Conservation (phyloP, 2,329 filamentous ascomycete genomes). For the Colletotrichum sp. region DNA sequence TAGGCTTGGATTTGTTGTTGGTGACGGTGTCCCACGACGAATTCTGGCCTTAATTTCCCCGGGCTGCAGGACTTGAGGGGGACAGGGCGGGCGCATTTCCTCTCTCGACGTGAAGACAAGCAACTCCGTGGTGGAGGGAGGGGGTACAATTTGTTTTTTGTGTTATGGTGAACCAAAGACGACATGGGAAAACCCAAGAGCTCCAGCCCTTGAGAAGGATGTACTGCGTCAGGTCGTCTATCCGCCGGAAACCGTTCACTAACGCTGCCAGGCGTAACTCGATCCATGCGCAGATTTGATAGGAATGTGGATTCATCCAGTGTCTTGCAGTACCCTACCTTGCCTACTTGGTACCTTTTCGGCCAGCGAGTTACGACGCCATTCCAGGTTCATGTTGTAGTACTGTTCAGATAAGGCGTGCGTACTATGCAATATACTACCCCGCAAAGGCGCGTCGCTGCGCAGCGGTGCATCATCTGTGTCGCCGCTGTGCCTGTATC, state of each 20-base stretch:
- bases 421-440: not conserved
- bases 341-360: not conserved
- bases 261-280: not conserved
- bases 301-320: not conserved
- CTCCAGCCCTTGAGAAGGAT: not conserved
- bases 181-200: not conserved
- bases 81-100: not conserved
- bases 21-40: not conserved
- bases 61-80: not conserved
- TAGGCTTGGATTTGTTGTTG: slow-evolving; percentile 6
- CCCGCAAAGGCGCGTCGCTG: not conserved
- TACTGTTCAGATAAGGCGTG: not conserved
- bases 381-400: not conserved
- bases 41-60: not conserved
- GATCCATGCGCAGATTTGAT: not conserved
- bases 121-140: not conserved
- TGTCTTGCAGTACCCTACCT: not conserved
- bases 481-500: not conserved
- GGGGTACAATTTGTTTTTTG: not conserved
- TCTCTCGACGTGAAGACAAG: not conserved
- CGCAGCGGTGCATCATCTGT: not conserved
- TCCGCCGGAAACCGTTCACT: not conserved
- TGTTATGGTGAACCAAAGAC: not conserved
- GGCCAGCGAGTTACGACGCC: not conserved
- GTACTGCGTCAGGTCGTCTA: not conserved